Conservation (phyloP, 805 yeast genomes). For the Myxozyma lipomycoides region DNA sequence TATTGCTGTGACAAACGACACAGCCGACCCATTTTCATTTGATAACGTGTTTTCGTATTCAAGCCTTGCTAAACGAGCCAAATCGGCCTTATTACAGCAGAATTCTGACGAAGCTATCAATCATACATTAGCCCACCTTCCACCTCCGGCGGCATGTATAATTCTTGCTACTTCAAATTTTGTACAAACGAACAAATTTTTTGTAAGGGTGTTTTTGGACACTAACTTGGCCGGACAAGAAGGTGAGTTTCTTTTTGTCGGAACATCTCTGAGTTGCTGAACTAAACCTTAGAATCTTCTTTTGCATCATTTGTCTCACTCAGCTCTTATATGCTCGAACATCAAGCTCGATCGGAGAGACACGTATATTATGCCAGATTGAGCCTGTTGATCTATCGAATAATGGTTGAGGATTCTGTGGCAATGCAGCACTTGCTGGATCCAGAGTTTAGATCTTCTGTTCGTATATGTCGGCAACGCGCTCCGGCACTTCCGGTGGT, state of each 20-base stretch:
- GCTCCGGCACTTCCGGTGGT: conserved; percentile 33
- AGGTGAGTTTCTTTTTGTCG: conserved; percentile 5
- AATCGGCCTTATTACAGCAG: conserved; percentile 17
- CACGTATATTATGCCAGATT: conserved; percentile 35
- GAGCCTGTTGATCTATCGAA: conserved; percentile 33
- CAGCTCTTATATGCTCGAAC: conserved; percentile 34
- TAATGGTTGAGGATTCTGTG: conserved; percentile 34
- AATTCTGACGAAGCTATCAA: conserved; percentile 9
- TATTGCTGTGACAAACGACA: conserved; percentile 14
- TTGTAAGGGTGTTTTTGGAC: conserved; percentile 33
- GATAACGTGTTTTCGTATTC: conserved; percentile 18
- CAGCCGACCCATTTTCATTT: conserved; percentile 15
- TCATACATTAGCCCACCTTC: conserved; percentile 13
- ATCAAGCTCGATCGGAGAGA: conserved; percentile 31
- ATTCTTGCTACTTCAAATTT: conserved; percentile 37
- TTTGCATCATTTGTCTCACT: conserved; percentile 35
- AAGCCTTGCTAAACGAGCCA: conserved; percentile 17
- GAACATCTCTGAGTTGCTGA: background rate
- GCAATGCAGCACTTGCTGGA: conserved; percentile 10
- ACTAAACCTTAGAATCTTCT: conserved; percentile 26
- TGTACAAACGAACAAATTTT: conserved; percentile 37
- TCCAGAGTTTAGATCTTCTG: conserved; percentile 10
- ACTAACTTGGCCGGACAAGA: conserved; percentile 23
- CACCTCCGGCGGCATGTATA: conserved; percentile 16
- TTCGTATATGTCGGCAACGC: conserved; percentile 27